A percentile compares a stretch with the other conserved stretches of the same genome.
Conservation (phyloP, 306 rosid genomes). For the Canavalia ensiformis region DNA sequence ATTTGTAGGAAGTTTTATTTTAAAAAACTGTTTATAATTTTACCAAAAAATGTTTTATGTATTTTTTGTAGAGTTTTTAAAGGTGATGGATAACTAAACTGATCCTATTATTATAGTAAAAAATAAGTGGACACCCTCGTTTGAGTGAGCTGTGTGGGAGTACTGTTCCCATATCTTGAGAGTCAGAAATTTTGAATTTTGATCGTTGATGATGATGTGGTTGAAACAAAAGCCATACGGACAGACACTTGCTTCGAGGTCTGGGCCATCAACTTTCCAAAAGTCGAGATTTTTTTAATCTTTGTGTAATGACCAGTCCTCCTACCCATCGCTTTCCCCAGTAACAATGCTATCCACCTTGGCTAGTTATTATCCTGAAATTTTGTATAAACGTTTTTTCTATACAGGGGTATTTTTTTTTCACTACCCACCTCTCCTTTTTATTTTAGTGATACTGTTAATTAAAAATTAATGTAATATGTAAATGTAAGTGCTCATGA, state of each 20-base stretch:
- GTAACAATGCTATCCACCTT: background rate
- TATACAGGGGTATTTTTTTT: background rate
- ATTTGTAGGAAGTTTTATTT: too few species aligned
- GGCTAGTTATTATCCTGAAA: background rate
- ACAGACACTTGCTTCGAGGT: constrained; percentile 52
- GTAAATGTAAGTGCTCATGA: too few species aligned
- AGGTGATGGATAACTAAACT: too few species aligned
- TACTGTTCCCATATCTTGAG: background rate
- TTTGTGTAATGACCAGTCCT: constrained; percentile 48
- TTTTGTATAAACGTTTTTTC: background rate
- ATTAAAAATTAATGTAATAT: too few species aligned
- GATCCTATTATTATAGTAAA: too few species aligned
- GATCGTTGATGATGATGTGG: constrained; percentile 7
- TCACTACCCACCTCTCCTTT: too few species aligned
- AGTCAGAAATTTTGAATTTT: constrained; percentile 42
- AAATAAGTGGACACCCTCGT: constrained; percentile 40
- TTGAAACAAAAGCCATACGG: constrained; percentile 39
- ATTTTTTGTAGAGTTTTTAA: too few species aligned
- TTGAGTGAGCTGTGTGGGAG: constrained; percentile 14
- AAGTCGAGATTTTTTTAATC: constrained; percentile 48
- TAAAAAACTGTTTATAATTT: too few species aligned
- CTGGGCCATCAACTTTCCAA: constrained; percentile 48
- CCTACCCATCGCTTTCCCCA: background rate
- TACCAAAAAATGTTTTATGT: too few species aligned
- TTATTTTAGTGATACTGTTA: too few species aligned